Base-by-base conservation (phyloP, 2,329 filamentous ascomycete genomes). In the Monilinia laxa region DNA sequence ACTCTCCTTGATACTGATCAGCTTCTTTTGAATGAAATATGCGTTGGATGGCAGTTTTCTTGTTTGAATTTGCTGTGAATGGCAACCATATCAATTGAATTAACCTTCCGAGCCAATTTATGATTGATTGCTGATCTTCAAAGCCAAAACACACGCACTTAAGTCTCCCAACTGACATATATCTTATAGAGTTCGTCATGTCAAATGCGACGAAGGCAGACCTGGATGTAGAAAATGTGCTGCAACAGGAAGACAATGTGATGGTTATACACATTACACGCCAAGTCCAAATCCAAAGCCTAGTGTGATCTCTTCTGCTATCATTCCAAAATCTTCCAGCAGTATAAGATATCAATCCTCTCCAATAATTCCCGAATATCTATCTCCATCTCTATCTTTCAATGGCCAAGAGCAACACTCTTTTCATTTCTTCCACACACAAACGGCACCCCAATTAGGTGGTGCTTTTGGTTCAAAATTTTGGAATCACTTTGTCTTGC, bases 381-480 rank as follows among this genome's bases (percentile, higher is more conserved):
- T 63, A 25, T 59, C 59, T 18, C 55, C 51, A 3, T 54, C 67
- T 3, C 51, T 53, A 25, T 66, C 53, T 51, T 38, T 42, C 7
- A 51, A n/a, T 38, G 53, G 60, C 14, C 66, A 68, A 54, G 68
- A 69, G 45, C 47, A 53, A 20, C 53, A 65, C 53, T 87, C 87
- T 71, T 88, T 88, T 72, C 80, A 85, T 64, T 77, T 87, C 20
- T 88, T 89, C 71, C 82, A 82, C 53, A 78, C 81, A 25, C 84
- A 84, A 49, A 88, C 87, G 0, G 84, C 85, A 3, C 82, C 78
- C 40, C 85, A 87, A 71, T 78, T 90, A 9, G 87, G 86, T 0
- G 85, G 87, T n/a, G 88, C 85, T 71, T 89, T 89, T 68, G 84
- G 88, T 71, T 83, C 81, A 31, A 79, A 81, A 2, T 90, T 90